Evolutionary conservation across 495 filamentous ascomycete species (phyloP).

Genomic region (Aspergillus olivimuriae): DNA sequence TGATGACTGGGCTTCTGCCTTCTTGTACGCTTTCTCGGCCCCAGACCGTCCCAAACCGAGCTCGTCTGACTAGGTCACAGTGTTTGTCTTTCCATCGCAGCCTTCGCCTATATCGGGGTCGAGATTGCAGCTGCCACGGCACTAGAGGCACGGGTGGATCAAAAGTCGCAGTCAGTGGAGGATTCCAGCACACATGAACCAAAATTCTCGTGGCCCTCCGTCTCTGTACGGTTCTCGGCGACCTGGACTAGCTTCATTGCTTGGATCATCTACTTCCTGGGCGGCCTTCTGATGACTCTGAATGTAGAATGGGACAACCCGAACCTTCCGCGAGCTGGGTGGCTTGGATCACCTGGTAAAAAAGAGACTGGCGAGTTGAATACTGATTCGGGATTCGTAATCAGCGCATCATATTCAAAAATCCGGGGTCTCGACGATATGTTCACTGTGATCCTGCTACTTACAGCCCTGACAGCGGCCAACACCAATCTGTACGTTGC

Average conservation of each 20-base stretch:
- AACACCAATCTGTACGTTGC: constrained; percentile 43
- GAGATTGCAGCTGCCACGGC: constrained; percentile 40
- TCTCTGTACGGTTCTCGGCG: constrained; percentile 25
- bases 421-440: constrained; percentile 25
- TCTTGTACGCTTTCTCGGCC: constrained; percentile 23
- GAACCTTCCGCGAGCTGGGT: constrained; percentile 24
- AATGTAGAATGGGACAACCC: constrained; percentile 34
- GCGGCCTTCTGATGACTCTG: constrained; percentile 24
- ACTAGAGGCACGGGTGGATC: constrained; percentile 34
- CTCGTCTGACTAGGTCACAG: constrained; percentile 12
- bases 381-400: constrained; percentile 31
- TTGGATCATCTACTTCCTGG: constrained; percentile 22
- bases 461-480: constrained; percentile 34
- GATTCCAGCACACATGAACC: not conserved
- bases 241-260: constrained; percentile 23
- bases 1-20: constrained; percentile 19
- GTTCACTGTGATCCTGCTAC: constrained; percentile 35
- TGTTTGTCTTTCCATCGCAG: constrained; percentile 36
- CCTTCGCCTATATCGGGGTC: constrained; percentile 39
- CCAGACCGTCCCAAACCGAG: not conserved
- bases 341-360: constrained; percentile 7
- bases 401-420: constrained; percentile 20
- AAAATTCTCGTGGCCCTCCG: constrained; percentile 11
- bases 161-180: not conserved
- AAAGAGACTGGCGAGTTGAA: not conserved